Percentiles rank a stretch among this genome's conserved stretches.
Evolutionary conservation across 2,329 filamentous ascomycete species (phyloP).

Genomic region (Orbilia javanica): DNA sequence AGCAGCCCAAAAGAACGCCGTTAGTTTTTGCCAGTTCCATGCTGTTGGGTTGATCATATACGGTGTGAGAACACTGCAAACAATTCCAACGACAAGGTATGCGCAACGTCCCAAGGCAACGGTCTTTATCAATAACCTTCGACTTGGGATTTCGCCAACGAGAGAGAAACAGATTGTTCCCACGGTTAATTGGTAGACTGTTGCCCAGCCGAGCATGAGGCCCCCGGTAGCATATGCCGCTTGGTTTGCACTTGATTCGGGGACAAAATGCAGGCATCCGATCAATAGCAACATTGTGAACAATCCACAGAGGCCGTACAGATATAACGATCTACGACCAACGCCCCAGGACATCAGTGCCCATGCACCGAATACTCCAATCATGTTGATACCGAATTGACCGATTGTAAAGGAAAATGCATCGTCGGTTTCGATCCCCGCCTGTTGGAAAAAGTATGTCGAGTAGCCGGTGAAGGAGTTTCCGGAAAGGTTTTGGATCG

Average conservation of each 20-base stretch:
- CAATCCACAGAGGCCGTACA: constrained; percentile 63
- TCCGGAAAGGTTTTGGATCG: constrained; percentile 67
- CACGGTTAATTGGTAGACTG: constrained; percentile 87
- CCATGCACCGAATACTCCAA: constrained; percentile 83
- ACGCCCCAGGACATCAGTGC: constrained; percentile 65
- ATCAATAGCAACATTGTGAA: constrained; percentile 64
- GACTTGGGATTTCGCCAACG: constrained; percentile 84
- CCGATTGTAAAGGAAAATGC: constrained; percentile 69
- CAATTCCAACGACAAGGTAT: constrained; percentile 84
- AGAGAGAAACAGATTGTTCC: constrained; percentile 91
- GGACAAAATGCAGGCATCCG: constrained; percentile 11
- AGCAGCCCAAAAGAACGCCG: constrained; percentile 68
- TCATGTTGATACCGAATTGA: constrained; percentile 72
- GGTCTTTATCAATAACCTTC: constrained; percentile 89
- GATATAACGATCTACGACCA: constrained; percentile 63
- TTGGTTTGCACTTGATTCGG: constrained; percentile 75
- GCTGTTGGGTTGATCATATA: constrained; percentile 91
- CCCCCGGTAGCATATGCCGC: constrained; percentile 80
- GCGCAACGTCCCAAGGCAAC: constrained; percentile 85
- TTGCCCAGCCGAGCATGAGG: constrained; percentile 85
- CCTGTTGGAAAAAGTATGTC: constrained; percentile 69
- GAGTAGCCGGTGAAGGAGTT: constrained; percentile 61
- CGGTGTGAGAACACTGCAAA: constrained; percentile 84
- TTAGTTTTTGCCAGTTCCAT: constrained; percentile 81
- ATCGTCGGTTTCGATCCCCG: constrained; percentile 64